Base-by-base conservation (phyloP, 2,329 filamentous ascomycete genomes). In the Zymoseptoria pseudotritici region DNA sequence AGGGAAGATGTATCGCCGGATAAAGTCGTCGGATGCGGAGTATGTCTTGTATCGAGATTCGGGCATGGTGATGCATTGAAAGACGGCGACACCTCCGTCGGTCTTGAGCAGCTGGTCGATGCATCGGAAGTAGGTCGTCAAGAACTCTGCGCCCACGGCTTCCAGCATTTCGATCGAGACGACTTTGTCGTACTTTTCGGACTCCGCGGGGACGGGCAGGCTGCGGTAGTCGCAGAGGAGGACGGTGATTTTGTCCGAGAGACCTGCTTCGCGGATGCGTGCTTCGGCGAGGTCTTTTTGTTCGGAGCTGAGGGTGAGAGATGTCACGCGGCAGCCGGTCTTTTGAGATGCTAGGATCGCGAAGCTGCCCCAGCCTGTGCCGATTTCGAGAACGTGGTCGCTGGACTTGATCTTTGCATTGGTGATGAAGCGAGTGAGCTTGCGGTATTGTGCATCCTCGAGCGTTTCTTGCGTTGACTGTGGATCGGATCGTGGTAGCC, bases 131-230 rank as follows among this genome's bases (percentile, higher is more conserved):
- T 90, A 91, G 1, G 82, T 86, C 20, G 80, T 77, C 31, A 91
- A 73, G 65, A 83, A 90, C 68, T 88, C 85, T 56, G 81, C 77
- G 2, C 88, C 88, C 0, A 90, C 88, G 1, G 86, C 86, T 75
- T 91, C 88, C 21, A 90, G 76, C 88, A 91, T 91, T 70, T 91
- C 88, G 60, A 90, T 89, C 3, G 86, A 89, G 7, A 90, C 79
- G 6, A 90, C 78, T 70, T 89, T 89, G 73, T 91, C 88, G 65
- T 84, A 91, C 53, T 70, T 72, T 9, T 70, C 66, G 5, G 59
- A 51, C 50, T 69, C 66, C 50, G 67, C 66, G 0, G 84, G 82
- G 0, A 79, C 70, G 0, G 82, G 79, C 3, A 89, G 74, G 24
- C 79, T 80, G 55, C 88, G 82, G 70, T 91, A 91, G 69, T 91